A percentile compares a stretch with the other conserved stretches of the same genome.
Evolutionary conservation across 139 green algal species (phyloP).

Genomic region (Coelastrella sp.): DNA sequence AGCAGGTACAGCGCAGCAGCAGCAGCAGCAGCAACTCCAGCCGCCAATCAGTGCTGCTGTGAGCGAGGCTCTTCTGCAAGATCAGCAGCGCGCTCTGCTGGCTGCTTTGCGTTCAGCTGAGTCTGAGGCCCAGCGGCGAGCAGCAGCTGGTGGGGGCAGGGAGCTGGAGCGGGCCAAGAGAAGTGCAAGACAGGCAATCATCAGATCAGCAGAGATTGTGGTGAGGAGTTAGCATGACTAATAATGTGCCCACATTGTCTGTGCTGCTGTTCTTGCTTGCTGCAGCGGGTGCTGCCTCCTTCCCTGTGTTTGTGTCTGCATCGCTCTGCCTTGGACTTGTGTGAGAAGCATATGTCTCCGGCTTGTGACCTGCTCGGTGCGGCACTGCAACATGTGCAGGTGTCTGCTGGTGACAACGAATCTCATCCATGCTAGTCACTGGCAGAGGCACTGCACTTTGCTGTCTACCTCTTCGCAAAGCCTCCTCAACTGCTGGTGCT

Average conservation of each 20-base stretch:
- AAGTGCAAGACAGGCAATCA: conserved; percentile 66
- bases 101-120: conserved; percentile 17
- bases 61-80: conserved; percentile 23
- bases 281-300: too few species aligned
- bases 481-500: not conserved
- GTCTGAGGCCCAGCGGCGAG: conserved; percentile 22
- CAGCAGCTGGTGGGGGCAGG: not conserved
- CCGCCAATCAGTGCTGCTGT: not conserved
- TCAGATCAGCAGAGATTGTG: conserved; percentile 68
- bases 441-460: not conserved
- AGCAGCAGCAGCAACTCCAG: conserved; percentile 5
- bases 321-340: too few species aligned
- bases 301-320: too few species aligned
- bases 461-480: not conserved
- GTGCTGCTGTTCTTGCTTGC: too few species aligned
- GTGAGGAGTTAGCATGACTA: conserved; percentile 22
- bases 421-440: not conserved
- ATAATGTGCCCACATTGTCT: too few species aligned
- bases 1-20: not conserved
- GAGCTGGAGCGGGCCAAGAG: conserved; percentile 53
- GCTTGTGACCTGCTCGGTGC: not conserved
- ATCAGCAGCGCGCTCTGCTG: conserved; percentile 35
- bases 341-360: not conserved
- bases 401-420: too few species aligned
- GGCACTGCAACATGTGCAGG: too few species aligned